Percentiles rank a stretch among this genome's conserved stretches.
Evolutionary conservation across 2,329 filamentous ascomycete genomes (phyloP).

Genomic region (Paradendryphiella salina): DNA sequence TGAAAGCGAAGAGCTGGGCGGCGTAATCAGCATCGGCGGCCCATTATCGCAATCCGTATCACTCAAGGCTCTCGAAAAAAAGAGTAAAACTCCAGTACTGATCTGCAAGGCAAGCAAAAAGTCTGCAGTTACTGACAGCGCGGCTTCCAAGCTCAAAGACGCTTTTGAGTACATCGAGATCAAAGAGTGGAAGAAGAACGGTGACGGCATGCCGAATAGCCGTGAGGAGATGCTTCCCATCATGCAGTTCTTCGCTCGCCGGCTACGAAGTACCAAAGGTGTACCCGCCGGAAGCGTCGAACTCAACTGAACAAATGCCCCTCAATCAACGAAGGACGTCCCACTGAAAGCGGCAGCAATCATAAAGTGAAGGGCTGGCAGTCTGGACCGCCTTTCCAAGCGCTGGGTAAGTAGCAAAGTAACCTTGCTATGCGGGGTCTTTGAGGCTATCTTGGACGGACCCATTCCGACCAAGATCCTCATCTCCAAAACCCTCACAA

Average conservation of each 20-base stretch:
- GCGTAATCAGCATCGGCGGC: slow-evolving; percentile 67
- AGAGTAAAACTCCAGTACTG: slow-evolving; percentile 66
- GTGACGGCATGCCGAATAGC: slow-evolving; percentile 80
- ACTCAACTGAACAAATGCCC: slow-evolving; percentile 35
- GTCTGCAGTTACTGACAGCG: slow-evolving; percentile 63
- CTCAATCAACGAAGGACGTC: not conserved
- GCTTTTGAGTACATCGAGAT: slow-evolving; percentile 59
- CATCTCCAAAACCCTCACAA: not conserved
- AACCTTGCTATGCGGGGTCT: not conserved
- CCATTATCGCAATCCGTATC: slow-evolving; percentile 52
- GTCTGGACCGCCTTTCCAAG: slow-evolving; percentile 4
- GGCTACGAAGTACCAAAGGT: slow-evolving; percentile 60
- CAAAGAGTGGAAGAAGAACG: slow-evolving; percentile 56
- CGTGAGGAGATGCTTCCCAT: slow-evolving; percentile 86
- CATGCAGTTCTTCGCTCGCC: slow-evolving; percentile 78
- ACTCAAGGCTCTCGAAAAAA: slow-evolving; percentile 46
- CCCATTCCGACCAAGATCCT: not conserved
- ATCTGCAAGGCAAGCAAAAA: slow-evolving; percentile 59
- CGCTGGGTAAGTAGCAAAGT: slow-evolving; percentile 10
- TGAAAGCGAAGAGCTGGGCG: slow-evolving; percentile 53
- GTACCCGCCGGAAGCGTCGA: slow-evolving; percentile 59
- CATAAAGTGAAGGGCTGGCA: not conserved
- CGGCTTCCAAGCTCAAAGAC: slow-evolving; percentile 64
- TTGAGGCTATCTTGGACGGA: not conserved
- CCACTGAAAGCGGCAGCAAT: not conserved